phyloP scores from a whole-genome alignment of 1,139 yeast species.

The Geotrichum citri-aurantii region DNA sequence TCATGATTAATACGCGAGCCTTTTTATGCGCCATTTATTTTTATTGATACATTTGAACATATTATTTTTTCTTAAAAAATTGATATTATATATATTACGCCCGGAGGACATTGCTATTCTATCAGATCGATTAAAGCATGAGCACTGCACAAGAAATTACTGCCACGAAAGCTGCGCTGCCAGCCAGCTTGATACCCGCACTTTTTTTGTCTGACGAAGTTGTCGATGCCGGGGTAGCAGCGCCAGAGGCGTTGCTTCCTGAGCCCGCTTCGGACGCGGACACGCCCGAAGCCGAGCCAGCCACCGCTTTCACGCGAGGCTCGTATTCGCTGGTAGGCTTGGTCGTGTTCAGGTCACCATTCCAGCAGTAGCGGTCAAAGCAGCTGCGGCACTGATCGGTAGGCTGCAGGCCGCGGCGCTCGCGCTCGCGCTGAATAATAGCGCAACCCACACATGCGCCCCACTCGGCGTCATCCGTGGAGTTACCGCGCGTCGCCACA shows the following conservation, averaged over 20 bases:
- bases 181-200: not conserved
- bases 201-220: not conserved
- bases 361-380: slow-evolving; percentile 75
- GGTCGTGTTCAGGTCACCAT: slow-evolving; percentile 9
- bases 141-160: not conserved
- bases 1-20: too few species aligned
- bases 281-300: too few species aligned
- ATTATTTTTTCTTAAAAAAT: too few species aligned
- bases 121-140: not conserved
- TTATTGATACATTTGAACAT: too few species aligned
- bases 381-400: slow-evolving; percentile 71
- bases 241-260: too few species aligned
- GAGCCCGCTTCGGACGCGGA: too few species aligned
- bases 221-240: not conserved
- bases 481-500: slow-evolving; percentile 63
- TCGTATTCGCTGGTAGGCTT: not conserved
- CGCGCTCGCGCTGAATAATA: slow-evolving; percentile 73
- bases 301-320: not conserved
- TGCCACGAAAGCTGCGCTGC: not conserved
- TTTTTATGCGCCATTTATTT: too few species aligned
- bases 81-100: too few species aligned
- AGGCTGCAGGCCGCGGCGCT: slow-evolving; percentile 57
- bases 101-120: too few species aligned
- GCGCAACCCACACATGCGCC: slow-evolving; percentile 85
- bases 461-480: slow-evolving; percentile 70